Evolutionary conservation across 139 green algal genomes (phyloP).

Genomic region (Picochlorum sp.): DNA sequence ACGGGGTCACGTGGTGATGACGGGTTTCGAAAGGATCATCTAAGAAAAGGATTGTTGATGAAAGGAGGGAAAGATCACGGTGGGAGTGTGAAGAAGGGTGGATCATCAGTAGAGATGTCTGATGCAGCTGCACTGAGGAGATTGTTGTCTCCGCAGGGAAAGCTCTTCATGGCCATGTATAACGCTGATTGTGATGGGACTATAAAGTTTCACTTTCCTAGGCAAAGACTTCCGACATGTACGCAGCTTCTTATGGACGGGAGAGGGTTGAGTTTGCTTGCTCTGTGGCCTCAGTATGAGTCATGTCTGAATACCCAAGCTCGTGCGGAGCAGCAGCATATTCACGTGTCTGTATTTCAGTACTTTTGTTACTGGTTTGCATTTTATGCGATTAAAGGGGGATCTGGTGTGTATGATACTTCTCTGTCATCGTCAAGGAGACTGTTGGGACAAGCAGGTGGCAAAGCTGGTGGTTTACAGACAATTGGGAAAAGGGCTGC

Average conservation of each 20-base stretch:
- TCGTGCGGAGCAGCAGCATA: constrained; percentile 10
- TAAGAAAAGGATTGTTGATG: constrained; percentile 31
- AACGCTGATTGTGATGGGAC: constrained; percentile 58
- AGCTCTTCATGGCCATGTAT: constrained; percentile 60
- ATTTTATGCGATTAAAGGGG: constrained; percentile 68
- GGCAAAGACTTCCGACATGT: constrained; percentile 63
- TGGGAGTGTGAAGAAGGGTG: constrained; percentile 37
- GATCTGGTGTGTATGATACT: constrained; percentile 7
- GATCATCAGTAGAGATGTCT: too few relatives aligned
- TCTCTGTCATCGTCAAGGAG: background rate
- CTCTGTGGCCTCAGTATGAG: constrained; percentile 66
- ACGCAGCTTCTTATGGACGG: constrained; percentile 51
- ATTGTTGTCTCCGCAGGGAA: constrained; percentile 50
- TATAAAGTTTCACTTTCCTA: constrained; percentile 67
- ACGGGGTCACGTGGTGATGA: too few relatives aligned
- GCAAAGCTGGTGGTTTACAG: background rate
- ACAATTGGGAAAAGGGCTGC: constrained; percentile 8
- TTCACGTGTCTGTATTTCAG: constrained; percentile 55
- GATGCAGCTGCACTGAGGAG: constrained; percentile 36
- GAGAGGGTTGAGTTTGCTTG: constrained; percentile 35
- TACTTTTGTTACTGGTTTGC: constrained; percentile 77
- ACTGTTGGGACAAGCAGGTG: too few relatives aligned
- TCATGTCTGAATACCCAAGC: constrained; percentile 19
- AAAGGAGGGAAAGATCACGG: constrained; percentile 36
- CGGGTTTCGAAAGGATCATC: too few relatives aligned